Conservation (phyloP, 345 rosid species). For the Pseudoturritis turrita region DNA sequence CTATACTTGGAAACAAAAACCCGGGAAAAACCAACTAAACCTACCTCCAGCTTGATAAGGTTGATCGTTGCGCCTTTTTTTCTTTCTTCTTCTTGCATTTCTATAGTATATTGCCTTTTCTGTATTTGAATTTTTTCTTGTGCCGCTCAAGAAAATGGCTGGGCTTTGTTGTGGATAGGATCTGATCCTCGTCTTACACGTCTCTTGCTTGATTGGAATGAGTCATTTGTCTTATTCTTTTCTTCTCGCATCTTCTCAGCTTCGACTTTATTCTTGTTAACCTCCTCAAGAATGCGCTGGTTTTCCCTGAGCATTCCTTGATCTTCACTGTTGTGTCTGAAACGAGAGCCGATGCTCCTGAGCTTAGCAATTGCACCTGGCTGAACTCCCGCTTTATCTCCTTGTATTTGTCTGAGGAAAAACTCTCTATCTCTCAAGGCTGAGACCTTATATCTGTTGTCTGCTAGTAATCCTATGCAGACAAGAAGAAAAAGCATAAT, state of each 20-base stretch:
- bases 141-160: slow-evolving; percentile 25
- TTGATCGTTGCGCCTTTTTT: slow-evolving; percentile 5
- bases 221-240: slow-evolving; percentile 38
- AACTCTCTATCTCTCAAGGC: slow-evolving; percentile 44
- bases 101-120: slow-evolving; percentile 28
- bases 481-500: slow-evolving; percentile 48
- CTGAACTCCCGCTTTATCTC: slow-evolving; percentile 24
- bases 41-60: slow-evolving; percentile 28
- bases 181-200: slow-evolving; percentile 70
- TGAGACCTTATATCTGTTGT: slow-evolving; percentile 41
- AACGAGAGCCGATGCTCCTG: slow-evolving; percentile 30
- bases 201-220: slow-evolving; percentile 69
- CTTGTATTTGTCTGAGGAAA: slow-evolving; percentile 32
- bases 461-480: slow-evolving; percentile 47
- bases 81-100: slow-evolving; percentile 28
- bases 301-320: slow-evolving; percentile 19
- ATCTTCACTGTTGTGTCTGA: slow-evolving; percentile 27
- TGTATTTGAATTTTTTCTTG: slow-evolving; percentile 33
- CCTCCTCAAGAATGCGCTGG: slow-evolving; percentile 40
- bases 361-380: slow-evolving; percentile 35
- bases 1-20: slow-evolving; percentile 23
- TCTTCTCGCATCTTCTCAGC: slow-evolving; percentile 33
- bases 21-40: slow-evolving; percentile 36
- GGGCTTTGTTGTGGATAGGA: slow-evolving; percentile 79
- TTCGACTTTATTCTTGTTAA: slow-evolving; percentile 30